Evolutionary conservation across 345 rosid species (phyloP), one percentile per base, ranked within the genome.

Genomic region (Schrenkiella parvula): DNA sequence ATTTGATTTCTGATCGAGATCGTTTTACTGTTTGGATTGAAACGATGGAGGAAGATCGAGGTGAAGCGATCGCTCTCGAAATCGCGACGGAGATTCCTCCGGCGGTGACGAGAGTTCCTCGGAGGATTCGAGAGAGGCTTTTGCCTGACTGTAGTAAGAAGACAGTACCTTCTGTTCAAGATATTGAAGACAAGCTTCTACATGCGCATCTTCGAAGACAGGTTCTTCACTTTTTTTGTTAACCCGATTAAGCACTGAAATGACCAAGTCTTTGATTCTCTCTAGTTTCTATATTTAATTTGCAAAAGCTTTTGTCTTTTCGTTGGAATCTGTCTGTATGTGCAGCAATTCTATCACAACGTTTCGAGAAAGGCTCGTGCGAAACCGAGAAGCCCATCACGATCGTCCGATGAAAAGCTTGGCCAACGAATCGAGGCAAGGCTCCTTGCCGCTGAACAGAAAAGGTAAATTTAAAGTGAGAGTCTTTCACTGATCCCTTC

Each of bases 351-450:
- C 83, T 88, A 95, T 63, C 89, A 86, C 71, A 89, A 80, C 15
- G 72, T 95, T 75, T 86, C 95, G 43, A 89, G 88, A 63, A 95
- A 91, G 85, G 99, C 99, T 23, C 85, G 93, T 18, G 83, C 86
- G 4, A 95, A 88, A 79, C 96, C 84, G 2, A 84, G 87, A 82
- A 95, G 98, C 75, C 95, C 98, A 8, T 81, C 86, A 66, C 89
- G 88, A 62, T 84, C 92, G 19, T 68, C 74, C 2, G 99, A 91
- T 74, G 99, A 90, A 64, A 85, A 95, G 63, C 97, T 83, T 55
- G 88, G 89, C 39, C 98, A 95, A 65, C 91, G 98, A n/a, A 93
- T 95, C 73, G 98, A 95, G 70, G 97, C 99, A 1, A 91, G 83
- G 79, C 98, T 95, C 73, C 87, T 79, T 58, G 98, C 99, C 29